Base-by-base conservation (phyloP, 2,329 filamentous ascomycete species). In the Nothophaeocryptopus gaeumannii region DNA sequence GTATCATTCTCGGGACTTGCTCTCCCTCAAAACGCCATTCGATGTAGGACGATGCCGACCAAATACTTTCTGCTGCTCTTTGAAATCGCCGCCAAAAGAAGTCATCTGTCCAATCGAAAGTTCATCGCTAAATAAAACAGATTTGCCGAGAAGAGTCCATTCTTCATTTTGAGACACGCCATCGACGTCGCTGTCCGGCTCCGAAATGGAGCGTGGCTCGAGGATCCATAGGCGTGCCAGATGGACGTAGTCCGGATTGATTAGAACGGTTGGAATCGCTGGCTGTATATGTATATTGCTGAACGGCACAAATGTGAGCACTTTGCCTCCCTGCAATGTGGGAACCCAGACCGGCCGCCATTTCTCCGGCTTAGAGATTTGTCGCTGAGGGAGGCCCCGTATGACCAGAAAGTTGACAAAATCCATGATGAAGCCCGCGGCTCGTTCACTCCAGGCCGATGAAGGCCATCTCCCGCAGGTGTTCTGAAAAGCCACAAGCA, bases 61-160 rank as follows among this genome's bases (percentile, higher is more conserved):
- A 54, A 47, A 58, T n/a, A 60, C 51, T 32, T 39, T 58, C 34
- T 58, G 58, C 14, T 48, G 47, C 8, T 60, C 58, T 15, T 54
- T 47, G 39, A 51, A 52, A 48, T 50, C 55, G 11, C 56, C 61
- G n/a, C 49, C 45, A 34, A 54, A 50, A 7, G 39, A 45, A 20
- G 59, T 48, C 47, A 65, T 50, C 16, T 58, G 47, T 40, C 57
- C 51, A 44, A 63, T 55, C 8, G 60, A 63, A 7, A 54, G 26
- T 47, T 66, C 63, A 47, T 72, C 71, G 13, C 67, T 68, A 61
- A 74, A 73, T 5, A 74, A 50, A 2, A 69, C 63, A 2, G 66
- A 66, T 58, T 74, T 74, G 3, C 65, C 65, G 30, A 68, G 58
- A 26, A 74, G 33, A 2, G 66, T 71, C 72, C 72, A 74, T 20